Percentiles rank a stretch among this genome's conserved stretches.
These are phyloP conservation scores for Penicillium sp. DNA, from an alignment of 2,329 filamentous ascomycete species.

Conservation along the genomic window DNA sequence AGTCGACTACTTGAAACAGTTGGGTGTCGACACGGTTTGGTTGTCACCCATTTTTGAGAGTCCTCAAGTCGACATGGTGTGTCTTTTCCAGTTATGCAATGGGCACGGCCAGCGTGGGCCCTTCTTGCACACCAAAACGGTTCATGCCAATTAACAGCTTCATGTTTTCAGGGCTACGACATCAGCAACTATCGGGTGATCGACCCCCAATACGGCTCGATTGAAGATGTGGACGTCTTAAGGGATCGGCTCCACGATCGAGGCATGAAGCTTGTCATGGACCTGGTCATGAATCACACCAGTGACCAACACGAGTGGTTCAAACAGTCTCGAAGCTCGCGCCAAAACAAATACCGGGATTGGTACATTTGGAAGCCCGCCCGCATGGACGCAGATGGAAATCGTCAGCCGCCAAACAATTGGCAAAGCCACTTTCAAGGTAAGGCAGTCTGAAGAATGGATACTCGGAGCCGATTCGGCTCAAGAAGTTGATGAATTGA, in stretches of 20 bases:
- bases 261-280: slow-evolving; percentile 47
- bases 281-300: slow-evolving; percentile 44
- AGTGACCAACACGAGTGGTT: slow-evolving; percentile 51
- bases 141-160: not conserved
- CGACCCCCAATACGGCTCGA: slow-evolving; percentile 43
- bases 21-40: slow-evolving; percentile 32
- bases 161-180: slow-evolving; percentile 45
- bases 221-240: slow-evolving; percentile 43
- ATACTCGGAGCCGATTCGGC: no score
- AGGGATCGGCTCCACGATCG: slow-evolving; percentile 40
- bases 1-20: slow-evolving; percentile 25
- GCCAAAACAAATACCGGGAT: slow-evolving; percentile 40
- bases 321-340: slow-evolving; percentile 47
- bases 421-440: slow-evolving; percentile 48
- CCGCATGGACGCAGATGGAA: slow-evolving; percentile 48
- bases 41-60: slow-evolving; percentile 29
- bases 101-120: not conserved
- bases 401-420: slow-evolving; percentile 64
- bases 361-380: slow-evolving; percentile 56
- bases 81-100: not conserved
- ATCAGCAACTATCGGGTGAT: slow-evolving; percentile 46
- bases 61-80: slow-evolving; percentile 38
- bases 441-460: not conserved
- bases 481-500: no score
- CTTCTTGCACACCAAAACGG: no score